Conservation (phyloP, 495 filamentous ascomycete species). For the Daldinia concentrica region DNA sequence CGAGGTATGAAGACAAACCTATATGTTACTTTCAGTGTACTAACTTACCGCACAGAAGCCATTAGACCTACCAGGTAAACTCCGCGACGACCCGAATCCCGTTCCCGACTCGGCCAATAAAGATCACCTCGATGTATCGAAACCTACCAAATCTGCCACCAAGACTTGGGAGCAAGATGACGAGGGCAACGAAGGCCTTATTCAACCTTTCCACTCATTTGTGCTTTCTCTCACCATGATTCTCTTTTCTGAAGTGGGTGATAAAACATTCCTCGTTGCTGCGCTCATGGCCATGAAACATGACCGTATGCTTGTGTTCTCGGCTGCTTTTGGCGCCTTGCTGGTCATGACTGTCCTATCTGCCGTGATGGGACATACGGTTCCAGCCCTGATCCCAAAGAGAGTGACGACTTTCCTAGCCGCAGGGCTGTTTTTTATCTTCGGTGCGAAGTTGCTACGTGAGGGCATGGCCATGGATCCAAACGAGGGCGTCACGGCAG, state of each 20-base stretch:
- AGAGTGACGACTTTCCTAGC: slow-evolving; percentile 87
- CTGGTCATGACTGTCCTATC: slow-evolving; percentile 97
- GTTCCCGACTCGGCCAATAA: slow-evolving; percentile 72
- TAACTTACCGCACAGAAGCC: slow-evolving; percentile 71
- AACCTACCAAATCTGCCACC: slow-evolving; percentile 53
- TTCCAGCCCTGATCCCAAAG: slow-evolving; percentile 90
- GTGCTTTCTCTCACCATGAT: slow-evolving; percentile 96
- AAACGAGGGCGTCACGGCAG: slow-evolving; percentile 88
- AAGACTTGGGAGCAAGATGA: slow-evolving; percentile 43
- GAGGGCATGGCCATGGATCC: slow-evolving; percentile 89
- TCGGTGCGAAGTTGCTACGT: slow-evolving; percentile 83
- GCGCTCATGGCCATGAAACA: slow-evolving; percentile 99
- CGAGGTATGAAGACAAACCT: slow-evolving; percentile 63
- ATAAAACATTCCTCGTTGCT: slow-evolving; percentile 98
- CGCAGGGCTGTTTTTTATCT: slow-evolving; percentile 84
- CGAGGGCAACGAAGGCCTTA: slow-evolving; percentile 68
- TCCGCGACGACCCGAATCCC: slow-evolving; percentile 80
- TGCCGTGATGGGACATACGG: slow-evolving; percentile 91
- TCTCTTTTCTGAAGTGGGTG: slow-evolving; percentile 94
- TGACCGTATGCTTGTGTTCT: slow-evolving; percentile 90
- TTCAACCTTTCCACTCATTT: slow-evolving; percentile 90
- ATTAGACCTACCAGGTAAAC: slow-evolving; percentile 77
- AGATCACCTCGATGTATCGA: slow-evolving; percentile 72
- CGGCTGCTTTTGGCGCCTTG: slow-evolving; percentile 89
- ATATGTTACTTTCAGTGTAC: neutral